Percentiles rank a stretch among this genome's conserved stretches.
Evolutionary conservation across 495 filamentous ascomycete species (phyloP).

Genomic region (Geopyxis carbonaria): DNA sequence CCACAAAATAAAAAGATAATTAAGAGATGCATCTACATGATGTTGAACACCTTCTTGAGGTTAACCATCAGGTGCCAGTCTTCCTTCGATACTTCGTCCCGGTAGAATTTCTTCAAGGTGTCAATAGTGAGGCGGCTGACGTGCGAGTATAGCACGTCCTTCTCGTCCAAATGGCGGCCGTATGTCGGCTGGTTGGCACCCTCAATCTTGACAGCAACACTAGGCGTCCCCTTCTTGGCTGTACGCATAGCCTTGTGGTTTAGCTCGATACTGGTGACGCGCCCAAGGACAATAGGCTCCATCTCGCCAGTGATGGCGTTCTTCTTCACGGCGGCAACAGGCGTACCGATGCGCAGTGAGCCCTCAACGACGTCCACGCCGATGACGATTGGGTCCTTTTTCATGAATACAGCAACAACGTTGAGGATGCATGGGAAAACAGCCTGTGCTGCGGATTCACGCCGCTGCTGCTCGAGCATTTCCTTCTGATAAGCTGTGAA

Average conservation of each 20-base stretch:
- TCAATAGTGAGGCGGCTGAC: slow-evolving; percentile 83
- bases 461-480: slow-evolving; percentile 76
- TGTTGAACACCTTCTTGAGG: slow-evolving; percentile 92
- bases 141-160: slow-evolving; percentile 69
- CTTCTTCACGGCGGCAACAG: slow-evolving; percentile 65
- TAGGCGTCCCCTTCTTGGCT: slow-evolving; percentile 90
- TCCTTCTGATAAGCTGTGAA: slow-evolving; percentile 87
- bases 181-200: slow-evolving; percentile 88
- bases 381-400: slow-evolving; percentile 87
- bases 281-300: slow-evolving; percentile 67
- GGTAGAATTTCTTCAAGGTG: slow-evolving; percentile 89
- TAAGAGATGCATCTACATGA: slow-evolving; percentile 34
- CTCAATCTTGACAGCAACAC: slow-evolving; percentile 95
- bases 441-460: slow-evolving; percentile 83
- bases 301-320: slow-evolving; percentile 63
- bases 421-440: slow-evolving; percentile 90
- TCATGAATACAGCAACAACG: slow-evolving; percentile 93
- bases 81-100: slow-evolving; percentile 74
- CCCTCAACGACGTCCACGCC: slow-evolving; percentile 93
- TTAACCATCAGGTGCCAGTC: slow-evolving; percentile 80
- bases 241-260: slow-evolving; percentile 87
- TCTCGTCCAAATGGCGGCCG: slow-evolving; percentile 88
- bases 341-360: slow-evolving; percentile 65
- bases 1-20: background rate
- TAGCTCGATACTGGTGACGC: slow-evolving; percentile 94